phyloP scores from a whole-genome alignment of 495 filamentous ascomycete genomes.

The Daldinia grandis region DNA sequence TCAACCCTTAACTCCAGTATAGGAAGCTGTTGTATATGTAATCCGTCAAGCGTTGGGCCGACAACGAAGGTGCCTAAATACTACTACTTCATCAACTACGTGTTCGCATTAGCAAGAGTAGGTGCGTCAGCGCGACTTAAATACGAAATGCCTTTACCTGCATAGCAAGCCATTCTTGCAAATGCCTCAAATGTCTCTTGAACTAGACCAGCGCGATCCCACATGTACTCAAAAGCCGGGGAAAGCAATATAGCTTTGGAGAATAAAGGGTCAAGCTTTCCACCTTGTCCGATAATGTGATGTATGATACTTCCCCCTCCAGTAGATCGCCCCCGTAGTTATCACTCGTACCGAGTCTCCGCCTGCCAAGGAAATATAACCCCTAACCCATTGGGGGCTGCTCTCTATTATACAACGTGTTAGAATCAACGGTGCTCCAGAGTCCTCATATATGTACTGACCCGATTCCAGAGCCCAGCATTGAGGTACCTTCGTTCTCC shows the following conservation, averaged over 20 bases:
- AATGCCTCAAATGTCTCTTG: conserved; percentile 35
- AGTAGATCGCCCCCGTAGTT: conserved; percentile 71
- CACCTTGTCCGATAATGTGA: conserved; percentile 68
- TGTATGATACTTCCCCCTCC: conserved; percentile 72
- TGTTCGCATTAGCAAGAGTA: conserved; percentile 50
- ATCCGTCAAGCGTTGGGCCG: conserved; percentile 57
- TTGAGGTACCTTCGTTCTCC: conserved; percentile 55
- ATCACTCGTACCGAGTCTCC: neutral
- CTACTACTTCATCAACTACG: conserved; percentile 43
- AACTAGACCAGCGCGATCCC: conserved; percentile 51
- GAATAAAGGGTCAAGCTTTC: conserved; percentile 59
- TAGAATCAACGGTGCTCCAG: neutral
- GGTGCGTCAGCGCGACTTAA: neutral
- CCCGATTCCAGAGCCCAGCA: neutral
- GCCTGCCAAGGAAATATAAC: neutral
- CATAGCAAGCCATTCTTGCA: neutral
- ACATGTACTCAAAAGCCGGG: conserved; percentile 56
- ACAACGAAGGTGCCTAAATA: conserved; percentile 54
- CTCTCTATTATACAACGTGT: neutral
- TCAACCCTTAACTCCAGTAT: conserved; percentile 54
- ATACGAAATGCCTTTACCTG: neutral
- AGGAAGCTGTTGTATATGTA: conserved; percentile 56
- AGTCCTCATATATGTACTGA: neutral
- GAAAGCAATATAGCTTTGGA: conserved; percentile 56
- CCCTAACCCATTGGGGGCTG: neutral